Conservation (phyloP, 1,284 basidiomycete species). For the Meira nashicola region DNA sequence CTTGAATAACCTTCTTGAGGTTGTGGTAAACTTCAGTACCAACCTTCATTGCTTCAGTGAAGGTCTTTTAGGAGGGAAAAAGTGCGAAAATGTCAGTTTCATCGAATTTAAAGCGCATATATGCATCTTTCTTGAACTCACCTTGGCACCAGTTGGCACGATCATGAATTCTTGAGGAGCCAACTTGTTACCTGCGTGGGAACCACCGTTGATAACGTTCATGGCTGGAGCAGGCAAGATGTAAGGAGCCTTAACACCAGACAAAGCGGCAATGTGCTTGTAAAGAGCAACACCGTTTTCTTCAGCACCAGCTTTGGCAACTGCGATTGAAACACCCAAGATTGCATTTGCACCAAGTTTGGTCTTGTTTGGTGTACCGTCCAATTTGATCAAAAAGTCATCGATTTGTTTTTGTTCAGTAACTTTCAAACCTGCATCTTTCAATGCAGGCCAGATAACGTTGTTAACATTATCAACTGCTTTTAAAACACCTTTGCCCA, state of each 20-base stretch:
- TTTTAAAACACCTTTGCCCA: slow-evolving; percentile 93
- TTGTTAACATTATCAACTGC: slow-evolving; percentile 94
- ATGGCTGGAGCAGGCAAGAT: slow-evolving; percentile 73
- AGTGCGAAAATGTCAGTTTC: background rate
- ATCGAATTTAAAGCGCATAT: background rate
- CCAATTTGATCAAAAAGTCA: slow-evolving; percentile 96
- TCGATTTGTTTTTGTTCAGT: slow-evolving; percentile 94
- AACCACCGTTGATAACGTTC: slow-evolving; percentile 99
- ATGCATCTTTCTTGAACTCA: background rate
- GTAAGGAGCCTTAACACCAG: slow-evolving; percentile 66
- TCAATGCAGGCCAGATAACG: slow-evolving; percentile 80
- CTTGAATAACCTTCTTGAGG: slow-evolving; percentile 97
- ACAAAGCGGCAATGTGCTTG: slow-evolving; percentile 90
- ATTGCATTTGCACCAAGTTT: slow-evolving; percentile 99
- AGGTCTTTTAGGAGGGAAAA: slow-evolving; percentile 57
- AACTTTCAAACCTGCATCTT: slow-evolving; percentile 79
- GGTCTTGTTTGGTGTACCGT: slow-evolving; percentile 97
- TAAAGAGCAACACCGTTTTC: slow-evolving; percentile 77
- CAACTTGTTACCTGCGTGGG: slow-evolving; percentile 99
- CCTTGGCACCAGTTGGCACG: slow-evolving; percentile 92
- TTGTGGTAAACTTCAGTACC: slow-evolving; percentile 98
- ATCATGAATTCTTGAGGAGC: slow-evolving; percentile 89
- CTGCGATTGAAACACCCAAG: slow-evolving; percentile 96
- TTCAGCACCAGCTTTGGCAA: slow-evolving; percentile 79
- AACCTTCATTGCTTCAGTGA: slow-evolving; percentile 97